A percentile compares a stretch with the other conserved stretches of the same genome.
These are phyloP conservation scores for Nectriaceae sp. DNA, from an alignment of 2,329 filamentous ascomycete genomes.

Conservation along the genomic window DNA sequence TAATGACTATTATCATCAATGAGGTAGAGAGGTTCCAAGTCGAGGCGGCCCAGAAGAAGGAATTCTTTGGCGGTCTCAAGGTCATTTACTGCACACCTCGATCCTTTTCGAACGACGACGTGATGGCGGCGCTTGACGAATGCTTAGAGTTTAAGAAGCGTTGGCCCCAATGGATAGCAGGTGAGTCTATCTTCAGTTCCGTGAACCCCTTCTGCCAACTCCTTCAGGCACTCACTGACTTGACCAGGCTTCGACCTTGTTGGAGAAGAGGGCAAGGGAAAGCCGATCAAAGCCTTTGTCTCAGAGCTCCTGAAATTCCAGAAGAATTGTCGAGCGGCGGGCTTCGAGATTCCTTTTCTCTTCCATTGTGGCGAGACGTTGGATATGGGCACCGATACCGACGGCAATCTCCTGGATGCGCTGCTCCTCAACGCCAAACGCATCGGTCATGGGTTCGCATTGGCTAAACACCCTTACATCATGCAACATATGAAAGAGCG, in stretches of 20 bases:
- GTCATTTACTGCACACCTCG: slow-evolving; percentile 72
- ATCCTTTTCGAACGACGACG: slow-evolving; percentile 51
- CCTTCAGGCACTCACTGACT: too few relatives aligned
- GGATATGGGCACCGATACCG: slow-evolving; percentile 62
- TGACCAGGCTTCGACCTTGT: slow-evolving; percentile 66
- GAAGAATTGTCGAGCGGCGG: slow-evolving; percentile 46
- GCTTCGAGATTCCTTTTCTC: slow-evolving; percentile 67
- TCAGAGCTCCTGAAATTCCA: slow-evolving; percentile 59
- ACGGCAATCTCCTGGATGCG: slow-evolving; percentile 71
- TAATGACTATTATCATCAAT: slow-evolving; percentile 61
- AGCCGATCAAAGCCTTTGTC: slow-evolving; percentile 58
- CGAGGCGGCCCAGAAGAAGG: slow-evolving; percentile 24
- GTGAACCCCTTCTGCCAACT: background rate
- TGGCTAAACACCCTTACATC: slow-evolving; percentile 67
- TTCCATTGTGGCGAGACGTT: slow-evolving; percentile 79
- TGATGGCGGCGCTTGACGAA: slow-evolving; percentile 57
- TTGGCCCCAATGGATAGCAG: slow-evolving; percentile 63
- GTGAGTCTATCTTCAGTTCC: slow-evolving; percentile 39
- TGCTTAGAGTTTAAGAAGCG: slow-evolving; percentile 61
- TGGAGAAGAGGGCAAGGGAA: slow-evolving; percentile 64
- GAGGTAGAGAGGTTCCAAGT: slow-evolving; percentile 52
- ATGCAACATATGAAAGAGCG: slow-evolving; percentile 64
- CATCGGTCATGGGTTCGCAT: slow-evolving; percentile 73
- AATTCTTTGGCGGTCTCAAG: slow-evolving; percentile 64
- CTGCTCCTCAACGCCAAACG: slow-evolving; percentile 66